Base-by-base conservation (phyloP, 2,329 filamentous ascomycete species). In the Aspergillus vadensis region DNA sequence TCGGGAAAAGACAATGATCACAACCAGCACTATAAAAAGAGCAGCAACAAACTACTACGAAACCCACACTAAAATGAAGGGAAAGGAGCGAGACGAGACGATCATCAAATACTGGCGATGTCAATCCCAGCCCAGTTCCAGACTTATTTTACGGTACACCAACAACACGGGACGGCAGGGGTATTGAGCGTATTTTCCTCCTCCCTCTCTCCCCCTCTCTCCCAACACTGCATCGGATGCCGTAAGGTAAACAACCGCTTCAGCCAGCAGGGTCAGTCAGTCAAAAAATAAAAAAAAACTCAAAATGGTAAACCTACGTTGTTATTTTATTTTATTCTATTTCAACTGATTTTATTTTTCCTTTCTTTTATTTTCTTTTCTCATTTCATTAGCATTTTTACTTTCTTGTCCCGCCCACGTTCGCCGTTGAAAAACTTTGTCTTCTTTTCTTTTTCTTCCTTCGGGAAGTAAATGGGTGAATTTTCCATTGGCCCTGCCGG, bases 1-100 rank as follows among this genome's bases (percentile, higher is more conserved):
- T 39, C 15, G 47, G 25, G 38, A 51, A 52, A 54, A 36, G 12
- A 12, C 30, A 36, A 54, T n/a, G 52, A 51, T 23, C 39, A 57
- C 32, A 10, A 38, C 17, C 12, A 25, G 12, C 9, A 48, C 32
- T 39, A 54, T 21, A 54, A 36, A 44, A 39, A 36, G 47, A 44
- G 30, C 30, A 36, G 30, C 12, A 36, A 14, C 30, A 36, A 36
- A 51, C 12, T 30, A 50, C 27, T 41, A 49, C 36, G 21, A 53
- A 51, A 14, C 12, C 36, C 25, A 50, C n/a, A 23, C 43, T 30
- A 52, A 30, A 23, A 12, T 14, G 32, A 23, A 25, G n/a, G 36
- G 38, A 52, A 54, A 61, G 47, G 32, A 55, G 32, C 47, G 49
- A 60, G 54, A 56, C 41, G 52, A 56, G 52, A 57, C 50, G 44